Percentiles rank a stretch among this genome's conserved stretches.
Evolutionary conservation across 2,329 filamentous ascomycete genomes (phyloP).

Genomic region (Hypoxylon sp.): DNA sequence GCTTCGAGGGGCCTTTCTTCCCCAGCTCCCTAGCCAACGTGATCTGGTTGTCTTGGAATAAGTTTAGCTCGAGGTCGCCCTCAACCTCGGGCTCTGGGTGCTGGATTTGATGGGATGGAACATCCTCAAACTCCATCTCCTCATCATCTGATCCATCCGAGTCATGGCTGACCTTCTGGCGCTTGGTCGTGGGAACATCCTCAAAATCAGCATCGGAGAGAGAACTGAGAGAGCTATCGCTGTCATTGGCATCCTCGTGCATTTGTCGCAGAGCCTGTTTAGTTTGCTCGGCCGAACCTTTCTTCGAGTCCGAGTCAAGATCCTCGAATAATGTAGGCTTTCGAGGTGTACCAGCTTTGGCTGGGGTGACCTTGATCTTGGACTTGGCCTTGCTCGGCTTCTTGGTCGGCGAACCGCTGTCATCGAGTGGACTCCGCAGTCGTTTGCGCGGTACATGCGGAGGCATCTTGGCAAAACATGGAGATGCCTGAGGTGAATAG

Average conservation of each 20-base stretch:
- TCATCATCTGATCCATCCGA: slow-evolving; percentile 61
- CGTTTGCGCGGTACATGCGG: slow-evolving; percentile 74
- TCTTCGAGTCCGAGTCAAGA: slow-evolving; percentile 60
- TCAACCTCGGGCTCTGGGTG: slow-evolving; percentile 59
- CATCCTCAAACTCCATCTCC: slow-evolving; percentile 70
- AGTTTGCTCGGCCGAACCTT: slow-evolving; percentile 53
- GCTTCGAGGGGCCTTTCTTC: slow-evolving; percentile 87
- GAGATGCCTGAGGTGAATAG: background rate
- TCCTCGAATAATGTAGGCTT: slow-evolving; percentile 69
- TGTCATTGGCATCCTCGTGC: slow-evolving; percentile 53
- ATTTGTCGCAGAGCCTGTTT: slow-evolving; percentile 55
- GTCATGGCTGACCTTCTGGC: slow-evolving; percentile 48
- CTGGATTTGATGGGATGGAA: slow-evolving; percentile 51
- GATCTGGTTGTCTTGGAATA: slow-evolving; percentile 67
- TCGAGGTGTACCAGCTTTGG: slow-evolving; percentile 48
- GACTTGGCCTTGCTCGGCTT: slow-evolving; percentile 34
- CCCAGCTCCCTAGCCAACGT: slow-evolving; percentile 67
- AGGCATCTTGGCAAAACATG: slow-evolving; percentile 61
- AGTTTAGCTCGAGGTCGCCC: slow-evolving; percentile 77
- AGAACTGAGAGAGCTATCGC: slow-evolving; percentile 59
- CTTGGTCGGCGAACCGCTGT: slow-evolving; percentile 43
- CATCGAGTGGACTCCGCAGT: slow-evolving; percentile 56
- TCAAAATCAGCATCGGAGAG: slow-evolving; percentile 67
- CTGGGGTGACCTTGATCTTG: slow-evolving; percentile 38
- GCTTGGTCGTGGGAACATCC: slow-evolving; percentile 54